Base-by-base conservation (phyloP, 2,329 filamentous ascomycete species). In the Sporothrix pseudoabietina region DNA sequence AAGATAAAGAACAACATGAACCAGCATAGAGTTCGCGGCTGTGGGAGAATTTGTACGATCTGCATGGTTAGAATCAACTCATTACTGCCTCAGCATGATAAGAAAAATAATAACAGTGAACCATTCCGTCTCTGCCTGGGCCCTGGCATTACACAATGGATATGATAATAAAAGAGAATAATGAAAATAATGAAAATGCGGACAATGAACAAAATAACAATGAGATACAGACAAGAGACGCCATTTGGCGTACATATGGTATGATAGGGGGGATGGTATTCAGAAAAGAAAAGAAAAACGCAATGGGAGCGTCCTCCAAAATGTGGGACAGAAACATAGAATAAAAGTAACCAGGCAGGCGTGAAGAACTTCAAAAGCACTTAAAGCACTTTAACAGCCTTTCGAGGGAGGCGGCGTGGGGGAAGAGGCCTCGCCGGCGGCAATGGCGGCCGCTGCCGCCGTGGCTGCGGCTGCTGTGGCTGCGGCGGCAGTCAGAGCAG, bases 131-230 rank as follows among this genome's bases (percentile, higher is more conserved):
- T 30, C 39, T 47, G n/a, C 61, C 30, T 19, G 35, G 61, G 22
- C 44, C 61, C 61, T 47, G 61, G 30, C 61, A n/a, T 66, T 66
- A 66, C 22, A 66, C 49, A 66, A n/a, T 26, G 59, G 63, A 66
- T 49, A 66, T 66, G 63, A 49, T 3, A 19, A 66, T 47, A 54
- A 55, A 39, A 44, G 39, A 54, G 22, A 54, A 54, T 54, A 39
- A 55, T 47, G n/a, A 65, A 9, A 55, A 49, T 12, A 35, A 14
- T 32, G 65, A 69, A 32, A 66, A n/a, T 32, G 5, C 19, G 19
- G 30, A 54, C 14, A 35, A 12, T 9, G 22, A 39, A 26, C 9
- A 35, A 65, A 65, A 32, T 44, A 22, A 49, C 41, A 49, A 69
- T 35, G 8, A 69, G 47, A 52, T 39, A 14, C 14, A 54, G 30